Base-by-base conservation (phyloP, 2,329 filamentous ascomycete genomes). In the Myriosclerotinia duriaeana region DNA sequence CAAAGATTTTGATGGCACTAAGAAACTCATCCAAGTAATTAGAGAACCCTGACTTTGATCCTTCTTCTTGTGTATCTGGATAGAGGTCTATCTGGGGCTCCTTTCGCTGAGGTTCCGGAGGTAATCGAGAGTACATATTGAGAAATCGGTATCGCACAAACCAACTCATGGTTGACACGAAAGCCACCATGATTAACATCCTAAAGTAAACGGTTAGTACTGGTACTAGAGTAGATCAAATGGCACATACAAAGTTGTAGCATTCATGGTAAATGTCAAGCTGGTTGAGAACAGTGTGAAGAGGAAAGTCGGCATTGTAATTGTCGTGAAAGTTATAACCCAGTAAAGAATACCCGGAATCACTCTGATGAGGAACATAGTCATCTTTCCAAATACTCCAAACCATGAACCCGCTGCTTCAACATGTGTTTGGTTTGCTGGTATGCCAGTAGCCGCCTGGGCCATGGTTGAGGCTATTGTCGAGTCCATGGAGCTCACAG, bases 1-100 rank as follows among this genome's bases (percentile, higher is more conserved):
- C 95, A 79, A 99, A 99, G 67, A 99, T 95, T 78, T 98, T 99
- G 81, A 99, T 99, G 40, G 96, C 95, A 76, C 93, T 98, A 30
- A 99, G 82, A 73, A 99, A 99, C 77, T 99, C 96, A 78, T 99
- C 95, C 36, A 99, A 83, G 73, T 99, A 99, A 76, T 93, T 99
- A n/a, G 92, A 88, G 54, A 99, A 82, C 0, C 94, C 95, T 0
- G 93, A 89, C 78, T 99, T 99, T 40, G 88, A 88, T 69, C 93
- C 93, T 60, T 90, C 90, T 72, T 97, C 94, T 74, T 96, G 92
- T 4, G 90, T 89, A 74, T 98, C 94, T 5, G 95, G 93, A 76
- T 98, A 98, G 15, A 99, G 83, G 74, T 98, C 96, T 76, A 99
- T 87, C 72, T 97, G 91, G 0, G 95, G 93, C 78, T 98, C 94